phyloP scores from a whole-genome alignment of 1,284 basidiomycete genomes.

The Heterobasidion occidentale region DNA sequence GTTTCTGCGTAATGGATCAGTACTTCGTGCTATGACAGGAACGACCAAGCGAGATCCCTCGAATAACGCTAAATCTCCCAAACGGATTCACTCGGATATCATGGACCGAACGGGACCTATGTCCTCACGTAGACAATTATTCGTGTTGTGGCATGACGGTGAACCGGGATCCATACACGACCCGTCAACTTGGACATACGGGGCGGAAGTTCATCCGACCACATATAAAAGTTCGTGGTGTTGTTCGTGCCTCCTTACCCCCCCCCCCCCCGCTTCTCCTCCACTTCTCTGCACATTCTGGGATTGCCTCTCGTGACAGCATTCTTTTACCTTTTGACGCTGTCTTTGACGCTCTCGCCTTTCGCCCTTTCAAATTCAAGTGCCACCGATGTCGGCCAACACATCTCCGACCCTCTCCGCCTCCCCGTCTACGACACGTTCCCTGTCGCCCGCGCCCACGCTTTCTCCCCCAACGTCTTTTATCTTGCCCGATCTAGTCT shows the following conservation, averaged over 20 bases:
- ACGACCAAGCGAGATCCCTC: neutral
- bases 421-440: neutral
- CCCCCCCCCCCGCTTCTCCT: neutral
- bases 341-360: neutral
- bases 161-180: neutral
- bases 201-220: neutral
- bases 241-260: neutral
- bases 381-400: neutral
- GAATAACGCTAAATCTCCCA: too few relatives aligned
- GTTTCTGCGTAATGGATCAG: neutral
- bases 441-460: constrained; percentile 8
- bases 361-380: neutral
- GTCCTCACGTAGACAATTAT: neutral
- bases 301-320: neutral
- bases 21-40: neutral
- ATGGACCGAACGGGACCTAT: neutral
- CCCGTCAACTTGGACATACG: neutral
- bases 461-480: constrained; percentile 25
- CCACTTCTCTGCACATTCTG: neutral
- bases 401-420: neutral
- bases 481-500: constrained; percentile 57
- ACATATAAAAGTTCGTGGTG: neutral
- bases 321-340: neutral
- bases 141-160: neutral
- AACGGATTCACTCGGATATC: neutral